These are phyloP conservation scores for Rhizophagus clarus DNA, from an alignment of 192 early-diverging fungal genomes.

Conservation along the genomic window DNA sequence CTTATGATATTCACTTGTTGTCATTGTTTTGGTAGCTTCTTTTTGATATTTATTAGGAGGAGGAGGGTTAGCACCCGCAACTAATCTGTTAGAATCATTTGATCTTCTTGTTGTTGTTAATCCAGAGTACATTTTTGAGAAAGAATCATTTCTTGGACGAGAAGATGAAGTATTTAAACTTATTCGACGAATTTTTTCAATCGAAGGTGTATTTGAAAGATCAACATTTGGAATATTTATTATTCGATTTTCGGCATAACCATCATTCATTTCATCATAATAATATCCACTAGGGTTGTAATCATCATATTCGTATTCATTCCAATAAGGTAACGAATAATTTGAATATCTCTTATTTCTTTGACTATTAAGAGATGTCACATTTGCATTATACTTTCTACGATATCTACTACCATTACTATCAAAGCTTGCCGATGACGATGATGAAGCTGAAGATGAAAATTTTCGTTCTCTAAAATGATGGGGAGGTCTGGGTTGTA, in stretches of 20 bases:
- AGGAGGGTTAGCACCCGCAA: not conserved
- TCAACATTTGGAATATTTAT: not conserved
- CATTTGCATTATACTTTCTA: not conserved
- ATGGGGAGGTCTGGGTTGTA: not conserved
- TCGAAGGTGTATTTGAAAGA: not conserved
- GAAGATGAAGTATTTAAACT: not conserved
- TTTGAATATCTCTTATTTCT: not conserved
- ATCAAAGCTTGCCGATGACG: not conserved
- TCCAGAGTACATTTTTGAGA: not conserved
- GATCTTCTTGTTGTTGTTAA: constrained; percentile 1
- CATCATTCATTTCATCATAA: too few relatives aligned
- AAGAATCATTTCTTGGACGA: not conserved
- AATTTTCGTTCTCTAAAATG: not conserved
- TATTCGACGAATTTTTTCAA: not conserved
- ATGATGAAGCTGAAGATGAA: not conserved
- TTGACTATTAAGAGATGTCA: not conserved
- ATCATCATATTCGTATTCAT: too few relatives aligned
- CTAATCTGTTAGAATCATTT: not conserved
- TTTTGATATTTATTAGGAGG: not conserved
- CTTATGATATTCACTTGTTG: constrained; percentile 11
- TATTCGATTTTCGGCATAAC: not conserved
- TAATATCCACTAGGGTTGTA: too few relatives aligned
- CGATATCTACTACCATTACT: not conserved
- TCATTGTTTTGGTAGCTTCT: not conserved
- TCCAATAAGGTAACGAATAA: not conserved